Evolutionary conservation across 2,329 filamentous ascomycete species (phyloP), one percentile per base, ranked within the genome.

Genomic region (Fusarium caatingaense): DNA sequence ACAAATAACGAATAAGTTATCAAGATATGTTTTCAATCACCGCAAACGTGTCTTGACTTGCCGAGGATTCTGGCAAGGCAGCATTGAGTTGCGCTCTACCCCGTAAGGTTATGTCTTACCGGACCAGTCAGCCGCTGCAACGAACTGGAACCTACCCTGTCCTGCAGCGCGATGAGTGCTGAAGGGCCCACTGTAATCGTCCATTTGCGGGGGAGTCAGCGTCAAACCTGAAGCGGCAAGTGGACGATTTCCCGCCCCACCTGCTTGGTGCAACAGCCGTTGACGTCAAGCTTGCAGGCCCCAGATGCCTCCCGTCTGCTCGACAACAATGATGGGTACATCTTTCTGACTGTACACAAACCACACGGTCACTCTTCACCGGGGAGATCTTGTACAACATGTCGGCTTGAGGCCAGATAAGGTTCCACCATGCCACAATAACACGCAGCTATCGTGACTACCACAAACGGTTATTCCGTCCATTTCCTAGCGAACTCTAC

Each of bases 151-250:
- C 48, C 48, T 51, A 6, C 21, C 48, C 23, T 50, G 47, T 15
- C 47, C 34, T 51, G 23, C 28, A 41, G 47, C n/a, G 20, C 27
- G 9, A 37, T n/a, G 34, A 37, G 34, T 37, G 34, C 18, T 37
- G n/a, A 18, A 13, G 1, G 49, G 16, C 46, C 46, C 51, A 64
- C 66, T 59, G 21, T 34, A 28, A 32, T 46, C 37, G 62, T 66
- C 63, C 56, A 59, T 71, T 71, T 71, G 68, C 68, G 68, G 68
- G 68, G 68, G 60, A 69, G 46, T 49, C 41, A 48, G 57, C 54
- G 41, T 67, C 57, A 58, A 42, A 56, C 67, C 47, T 48, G 42
- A 71, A 60, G 51, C 63, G 60, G 68, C 64, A 71, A 71, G 68
- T 65, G 64, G 68, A 69, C 41, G 47, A 46, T 69, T 40, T 42